Conservation (phyloP, 2,329 filamentous ascomycete genomes). For the Fusarium decemcellulare region DNA sequence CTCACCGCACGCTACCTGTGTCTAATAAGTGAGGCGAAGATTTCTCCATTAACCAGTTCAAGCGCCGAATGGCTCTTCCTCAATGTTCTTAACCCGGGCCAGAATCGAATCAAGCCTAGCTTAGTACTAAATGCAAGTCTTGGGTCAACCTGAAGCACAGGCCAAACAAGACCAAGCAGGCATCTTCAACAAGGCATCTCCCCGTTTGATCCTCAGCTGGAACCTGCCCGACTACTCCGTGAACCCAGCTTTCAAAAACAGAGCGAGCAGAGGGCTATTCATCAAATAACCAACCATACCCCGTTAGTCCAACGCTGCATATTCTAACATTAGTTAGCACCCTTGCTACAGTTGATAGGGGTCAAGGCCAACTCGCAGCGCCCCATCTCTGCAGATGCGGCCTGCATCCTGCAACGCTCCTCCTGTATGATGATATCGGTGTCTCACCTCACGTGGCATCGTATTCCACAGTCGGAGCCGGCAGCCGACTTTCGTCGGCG, state of each 20-base stretch:
- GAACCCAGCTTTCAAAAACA: constrained; percentile 19
- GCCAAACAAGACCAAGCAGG: constrained; percentile 23
- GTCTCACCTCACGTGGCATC: constrained; percentile 31
- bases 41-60: not conserved
- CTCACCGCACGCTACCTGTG: not conserved
- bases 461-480: constrained; percentile 12
- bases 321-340: constrained; percentile 29
- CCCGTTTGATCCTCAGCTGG: constrained; percentile 28
- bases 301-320: constrained; percentile 39
- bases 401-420: constrained; percentile 23
- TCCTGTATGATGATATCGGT: constrained; percentile 38
- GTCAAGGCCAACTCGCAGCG: constrained; percentile 11
- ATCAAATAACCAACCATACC: constrained; percentile 28
- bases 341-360: constrained; percentile 19
- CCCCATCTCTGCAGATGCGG: constrained; percentile 31
- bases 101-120: constrained; percentile 20
- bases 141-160: constrained; percentile 37
- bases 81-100: constrained; percentile 1
- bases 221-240: constrained; percentile 30
- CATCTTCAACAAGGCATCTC: constrained; percentile 25
- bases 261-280: constrained; percentile 18
- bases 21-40: not conserved
- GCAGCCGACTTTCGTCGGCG: constrained; percentile 22
- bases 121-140: constrained; percentile 26
- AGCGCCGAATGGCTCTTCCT: not conserved